Conservation (phyloP, 2,329 filamentous ascomycete genomes). For the Fusarium dimerum region DNA sequence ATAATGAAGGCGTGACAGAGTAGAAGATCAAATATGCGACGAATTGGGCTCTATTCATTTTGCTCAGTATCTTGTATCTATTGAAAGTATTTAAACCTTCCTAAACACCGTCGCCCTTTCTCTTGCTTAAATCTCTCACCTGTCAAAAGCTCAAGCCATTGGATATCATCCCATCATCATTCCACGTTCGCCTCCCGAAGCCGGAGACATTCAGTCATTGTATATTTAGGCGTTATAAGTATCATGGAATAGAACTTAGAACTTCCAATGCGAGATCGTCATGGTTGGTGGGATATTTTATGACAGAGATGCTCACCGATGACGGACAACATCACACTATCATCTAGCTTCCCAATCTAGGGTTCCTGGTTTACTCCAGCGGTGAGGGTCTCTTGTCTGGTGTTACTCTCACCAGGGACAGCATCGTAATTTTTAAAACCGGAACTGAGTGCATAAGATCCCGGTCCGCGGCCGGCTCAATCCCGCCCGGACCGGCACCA, state of each 20-base stretch:
- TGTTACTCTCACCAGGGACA: neutral
- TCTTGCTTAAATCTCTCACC: neutral
- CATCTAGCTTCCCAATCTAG: neutral
- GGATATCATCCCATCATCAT: neutral
- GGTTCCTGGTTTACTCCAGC: neutral
- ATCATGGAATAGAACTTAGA: no score
- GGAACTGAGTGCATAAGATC: no score
- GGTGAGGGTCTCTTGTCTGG: neutral
- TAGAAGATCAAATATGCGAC: no score
- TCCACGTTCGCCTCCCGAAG: neutral
- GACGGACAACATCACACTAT: neutral
- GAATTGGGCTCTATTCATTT: no score
- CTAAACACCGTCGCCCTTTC: neutral
- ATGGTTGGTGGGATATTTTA: neutral
- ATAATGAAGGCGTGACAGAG: no score
- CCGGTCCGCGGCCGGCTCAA: no score
- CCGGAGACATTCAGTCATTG: neutral
- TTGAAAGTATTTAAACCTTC: no score
- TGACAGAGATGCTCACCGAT: neutral
- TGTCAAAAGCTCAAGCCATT: neutral
- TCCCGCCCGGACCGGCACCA: no score
- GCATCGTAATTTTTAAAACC: no score
- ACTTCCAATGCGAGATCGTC: neutral
- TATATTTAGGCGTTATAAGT: no score
- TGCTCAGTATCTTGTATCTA: no score